Evolutionary conservation across 2,329 filamentous ascomycete species (phyloP).

Genomic region (Aspergillus hortae): DNA sequence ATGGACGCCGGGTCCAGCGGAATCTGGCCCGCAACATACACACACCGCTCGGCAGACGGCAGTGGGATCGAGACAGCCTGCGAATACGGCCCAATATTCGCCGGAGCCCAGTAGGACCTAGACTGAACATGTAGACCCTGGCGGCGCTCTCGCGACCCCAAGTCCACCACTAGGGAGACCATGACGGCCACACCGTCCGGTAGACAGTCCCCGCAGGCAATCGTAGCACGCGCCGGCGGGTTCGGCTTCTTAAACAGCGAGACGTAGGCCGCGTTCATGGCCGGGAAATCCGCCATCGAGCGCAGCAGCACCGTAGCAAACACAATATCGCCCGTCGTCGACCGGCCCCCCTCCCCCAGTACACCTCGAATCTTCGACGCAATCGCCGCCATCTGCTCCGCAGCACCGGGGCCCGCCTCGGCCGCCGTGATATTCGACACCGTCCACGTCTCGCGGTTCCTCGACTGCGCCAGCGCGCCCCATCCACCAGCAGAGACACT

Average conservation of each 20-base stretch:
- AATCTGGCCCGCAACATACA: conserved; percentile 86
- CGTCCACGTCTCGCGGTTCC: conserved; percentile 26
- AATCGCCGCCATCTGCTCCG: conserved; percentile 37
- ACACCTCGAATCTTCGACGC: conserved; percentile 23
- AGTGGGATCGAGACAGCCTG: conserved; percentile 63
- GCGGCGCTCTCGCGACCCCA: conserved; percentile 28
- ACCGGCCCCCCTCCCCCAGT: conserved; percentile 8
- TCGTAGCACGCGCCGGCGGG: conserved; percentile 79
- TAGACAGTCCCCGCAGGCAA: conserved; percentile 69
- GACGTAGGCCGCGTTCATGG: conserved; percentile 72
- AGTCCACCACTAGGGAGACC: conserved; percentile 50
- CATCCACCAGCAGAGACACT: conserved; percentile 8
- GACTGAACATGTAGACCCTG: conserved; percentile 82
- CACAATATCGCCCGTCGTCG: conserved; percentile 39
- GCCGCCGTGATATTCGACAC: conserved; percentile 38
- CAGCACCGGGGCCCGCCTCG: conserved; percentile 36
- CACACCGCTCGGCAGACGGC: conserved; percentile 32
- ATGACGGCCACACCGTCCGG: conserved; percentile 61
- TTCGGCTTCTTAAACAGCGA: conserved; percentile 72
- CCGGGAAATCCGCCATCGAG: conserved; percentile 73
- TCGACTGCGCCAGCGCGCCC: conserved; percentile 17
- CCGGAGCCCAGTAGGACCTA: conserved; percentile 93
- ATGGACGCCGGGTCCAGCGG: conserved; percentile 79
- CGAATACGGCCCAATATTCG: conserved; percentile 95
- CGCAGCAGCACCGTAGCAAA: conserved; percentile 66